Conservation (phyloP, 179 eudicot species). For the Beta corolliflora region DNA sequence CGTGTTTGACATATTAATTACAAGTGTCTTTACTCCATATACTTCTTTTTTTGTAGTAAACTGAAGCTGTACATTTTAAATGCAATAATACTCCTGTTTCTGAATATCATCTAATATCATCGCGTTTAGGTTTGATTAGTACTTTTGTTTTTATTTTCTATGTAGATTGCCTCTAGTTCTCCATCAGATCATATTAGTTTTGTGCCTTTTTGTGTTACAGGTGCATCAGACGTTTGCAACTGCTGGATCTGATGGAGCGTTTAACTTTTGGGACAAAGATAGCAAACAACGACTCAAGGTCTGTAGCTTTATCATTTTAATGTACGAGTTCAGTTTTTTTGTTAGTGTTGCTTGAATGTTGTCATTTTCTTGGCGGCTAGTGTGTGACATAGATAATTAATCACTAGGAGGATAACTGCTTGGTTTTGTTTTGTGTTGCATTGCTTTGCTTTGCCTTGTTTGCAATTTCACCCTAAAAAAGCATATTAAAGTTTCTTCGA, state of each 20-base stretch:
- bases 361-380: not conserved
- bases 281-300: conserved; percentile 97
- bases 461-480: not conserved
- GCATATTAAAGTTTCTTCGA: not conserved
- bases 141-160: not conserved
- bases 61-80: not conserved
- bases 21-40: not conserved
- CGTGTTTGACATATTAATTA: not conserved
- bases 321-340: not conserved
- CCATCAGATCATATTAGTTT: not conserved
- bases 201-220: conserved; percentile 40
- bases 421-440: not conserved
- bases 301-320: not conserved
- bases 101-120: not conserved
- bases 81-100: not conserved
- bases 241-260: conserved; percentile 92
- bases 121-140: not conserved
- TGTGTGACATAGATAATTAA: not conserved
- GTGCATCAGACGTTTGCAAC: conserved; percentile 91
- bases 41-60: not conserved
- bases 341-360: not conserved
- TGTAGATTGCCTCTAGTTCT: not conserved
- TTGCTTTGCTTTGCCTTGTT: not conserved
- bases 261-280: conserved; percentile 96
- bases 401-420: not conserved